phyloP scores from a whole-genome alignment of 257 asterid species.

The Przewalskia tangutica region DNA sequence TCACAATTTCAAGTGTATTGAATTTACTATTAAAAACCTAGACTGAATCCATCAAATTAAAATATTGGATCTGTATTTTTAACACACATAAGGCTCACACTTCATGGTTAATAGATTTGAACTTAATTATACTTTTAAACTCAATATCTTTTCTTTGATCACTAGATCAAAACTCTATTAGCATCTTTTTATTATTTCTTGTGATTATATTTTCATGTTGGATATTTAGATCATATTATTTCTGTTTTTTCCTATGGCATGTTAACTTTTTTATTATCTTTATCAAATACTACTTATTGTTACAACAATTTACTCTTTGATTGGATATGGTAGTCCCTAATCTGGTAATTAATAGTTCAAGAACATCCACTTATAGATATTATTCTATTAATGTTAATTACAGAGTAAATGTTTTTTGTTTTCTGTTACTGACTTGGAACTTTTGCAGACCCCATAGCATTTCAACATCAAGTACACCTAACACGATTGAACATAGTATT shows the following conservation, averaged over 20 bases:
- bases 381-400: neutral
- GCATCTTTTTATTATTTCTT: neutral
- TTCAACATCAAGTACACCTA: neutral
- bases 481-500: neutral
- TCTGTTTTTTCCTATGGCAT: neutral
- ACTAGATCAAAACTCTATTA: neutral
- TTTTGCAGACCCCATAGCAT: neutral
- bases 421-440: neutral
- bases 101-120: neutral
- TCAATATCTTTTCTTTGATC: neutral
- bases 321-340: too few relatives aligned
- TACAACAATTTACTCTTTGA: too few relatives aligned
- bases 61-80: neutral
- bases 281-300: too few relatives aligned
- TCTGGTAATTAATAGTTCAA: too few relatives aligned
- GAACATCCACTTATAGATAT: too few relatives aligned
- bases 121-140: neutral
- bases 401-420: neutral
- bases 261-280: neutral
- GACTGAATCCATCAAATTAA: too few relatives aligned
- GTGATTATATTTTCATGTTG: neutral
- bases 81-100: neutral
- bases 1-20: too few relatives aligned
- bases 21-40: too few relatives aligned
- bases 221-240: neutral